Evolutionary conservation across 176 grass and related monocot genomes (phyloP).

Genomic region (Eleusine indica): DNA sequence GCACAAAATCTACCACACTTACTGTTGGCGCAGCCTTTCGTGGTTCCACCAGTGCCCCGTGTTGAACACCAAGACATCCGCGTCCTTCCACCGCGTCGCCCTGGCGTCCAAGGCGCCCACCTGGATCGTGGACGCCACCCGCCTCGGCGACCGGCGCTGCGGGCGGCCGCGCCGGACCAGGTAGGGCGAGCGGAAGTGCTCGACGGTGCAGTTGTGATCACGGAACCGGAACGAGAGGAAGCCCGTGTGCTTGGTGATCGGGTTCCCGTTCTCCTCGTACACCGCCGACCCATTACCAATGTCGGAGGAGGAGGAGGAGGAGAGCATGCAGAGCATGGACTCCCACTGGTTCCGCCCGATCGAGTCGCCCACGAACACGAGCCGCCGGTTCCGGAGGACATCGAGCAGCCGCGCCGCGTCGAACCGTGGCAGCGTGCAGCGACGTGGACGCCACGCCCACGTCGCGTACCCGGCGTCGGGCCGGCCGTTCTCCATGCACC

Average conservation of each 20-base stretch:
- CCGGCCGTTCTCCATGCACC: constrained; percentile 67
- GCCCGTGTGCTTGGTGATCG: constrained; percentile 70
- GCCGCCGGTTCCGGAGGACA: constrained; percentile 46
- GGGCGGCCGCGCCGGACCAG: constrained; percentile 44
- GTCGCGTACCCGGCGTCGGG: constrained; percentile 53
- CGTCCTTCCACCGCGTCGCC: constrained; percentile 54
- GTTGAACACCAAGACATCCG: constrained; percentile 64
- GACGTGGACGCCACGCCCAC: constrained; percentile 63
- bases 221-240: constrained; percentile 60
- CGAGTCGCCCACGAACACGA: constrained; percentile 72
- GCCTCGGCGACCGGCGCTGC: constrained; percentile 32
- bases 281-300: not conserved
- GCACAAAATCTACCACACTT: not conserved
- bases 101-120: constrained; percentile 40
- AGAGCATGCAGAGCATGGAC: constrained; percentile 74
- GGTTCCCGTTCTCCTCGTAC: constrained; percentile 65
- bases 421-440: constrained; percentile 54
- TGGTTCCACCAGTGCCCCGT: constrained; percentile 75
- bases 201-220: constrained; percentile 60
- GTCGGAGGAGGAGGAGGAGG: constrained; percentile 38
- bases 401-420: constrained; percentile 48
- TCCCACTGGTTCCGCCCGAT: constrained; percentile 86
- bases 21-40: constrained; percentile 43
- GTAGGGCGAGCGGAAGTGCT: constrained; percentile 70
- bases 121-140: constrained; percentile 33